phyloP scores from a whole-genome alignment of 2,329 filamentous ascomycete genomes.

The Clarireedia hainanense region DNA sequence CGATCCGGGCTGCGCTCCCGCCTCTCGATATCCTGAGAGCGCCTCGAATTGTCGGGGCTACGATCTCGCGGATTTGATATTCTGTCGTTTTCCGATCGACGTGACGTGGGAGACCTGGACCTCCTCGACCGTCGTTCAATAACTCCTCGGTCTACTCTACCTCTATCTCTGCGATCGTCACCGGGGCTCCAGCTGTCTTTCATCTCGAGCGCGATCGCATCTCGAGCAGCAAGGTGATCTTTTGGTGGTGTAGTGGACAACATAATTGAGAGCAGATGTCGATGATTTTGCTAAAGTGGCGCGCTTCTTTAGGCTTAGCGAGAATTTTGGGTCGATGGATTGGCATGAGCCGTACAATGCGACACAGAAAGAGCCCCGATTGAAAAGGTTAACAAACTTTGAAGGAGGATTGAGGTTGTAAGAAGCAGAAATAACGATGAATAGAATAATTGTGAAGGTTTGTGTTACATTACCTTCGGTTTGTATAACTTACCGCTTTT shows the following conservation, averaged over 20 bases:
- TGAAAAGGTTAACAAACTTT: neutral
- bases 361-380: slow-evolving; percentile 1
- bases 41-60: slow-evolving; percentile 24
- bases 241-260: slow-evolving; percentile 5
- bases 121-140: slow-evolving; percentile 25
- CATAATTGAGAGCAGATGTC: slow-evolving; percentile 9
- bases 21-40: slow-evolving; percentile 21
- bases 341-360: slow-evolving; percentile 9
- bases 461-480: slow-evolving; percentile 9
- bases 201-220: slow-evolving; percentile 32
- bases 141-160: slow-evolving; percentile 33
- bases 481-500: slow-evolving; percentile 8
- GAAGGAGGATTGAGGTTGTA: neutral
- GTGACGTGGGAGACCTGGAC: slow-evolving; percentile 31
- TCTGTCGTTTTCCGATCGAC: slow-evolving; percentile 29
- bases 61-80: slow-evolving; percentile 26
- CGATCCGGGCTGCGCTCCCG: slow-evolving; percentile 27
- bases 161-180: slow-evolving; percentile 35
- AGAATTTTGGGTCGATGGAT: slow-evolving; percentile 11
- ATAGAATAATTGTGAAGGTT: neutral
- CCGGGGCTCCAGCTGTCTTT: slow-evolving; percentile 35
- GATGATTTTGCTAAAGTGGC: slow-evolving; percentile 12
- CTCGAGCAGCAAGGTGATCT: slow-evolving; percentile 20
- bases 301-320: slow-evolving; percentile 11
- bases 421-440: neutral